Evolutionary conservation across 1,284 basidiomycete species (phyloP).

Genomic region (Naganishia liquefaciens): DNA sequence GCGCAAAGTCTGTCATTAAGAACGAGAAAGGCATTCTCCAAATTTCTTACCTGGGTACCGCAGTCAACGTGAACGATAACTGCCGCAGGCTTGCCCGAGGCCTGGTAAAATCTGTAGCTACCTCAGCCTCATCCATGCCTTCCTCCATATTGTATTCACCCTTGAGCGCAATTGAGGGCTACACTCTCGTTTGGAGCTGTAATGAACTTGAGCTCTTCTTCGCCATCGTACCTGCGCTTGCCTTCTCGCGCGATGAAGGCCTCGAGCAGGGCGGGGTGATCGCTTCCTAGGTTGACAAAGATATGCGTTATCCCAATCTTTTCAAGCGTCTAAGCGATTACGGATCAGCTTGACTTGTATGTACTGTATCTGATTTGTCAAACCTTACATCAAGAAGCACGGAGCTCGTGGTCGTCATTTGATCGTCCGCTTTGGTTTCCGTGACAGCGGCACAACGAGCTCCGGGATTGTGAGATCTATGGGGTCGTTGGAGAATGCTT

Average conservation of each 20-base stretch:
- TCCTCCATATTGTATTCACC: neutral
- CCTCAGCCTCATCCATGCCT: neutral
- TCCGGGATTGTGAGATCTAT: neutral
- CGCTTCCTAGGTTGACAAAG: slow-evolving; percentile 74
- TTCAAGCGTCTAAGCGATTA: slow-evolving; percentile 55
- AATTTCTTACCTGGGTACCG: slow-evolving; percentile 62
- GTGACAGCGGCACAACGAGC: neutral
- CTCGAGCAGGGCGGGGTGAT: slow-evolving; percentile 69
- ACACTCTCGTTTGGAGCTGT: slow-evolving; percentile 76
- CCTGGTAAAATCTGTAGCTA: slow-evolving; percentile 60
- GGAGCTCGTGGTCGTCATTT: slow-evolving; percentile 8
- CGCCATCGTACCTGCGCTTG: slow-evolving; percentile 2
- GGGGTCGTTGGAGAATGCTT: too few species aligned
- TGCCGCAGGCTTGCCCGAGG: slow-evolving; percentile 65
- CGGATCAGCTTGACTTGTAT: neutral
- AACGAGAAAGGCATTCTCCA: neutral
- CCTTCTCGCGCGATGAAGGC: slow-evolving; percentile 58
- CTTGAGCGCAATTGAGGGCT: slow-evolving; percentile 68
- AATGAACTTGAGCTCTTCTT: slow-evolving; percentile 56
- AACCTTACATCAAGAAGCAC: slow-evolving; percentile 17
- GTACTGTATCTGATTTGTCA: neutral
- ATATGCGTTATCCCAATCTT: slow-evolving; percentile 67
- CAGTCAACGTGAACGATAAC: slow-evolving; percentile 73
- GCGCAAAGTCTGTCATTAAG: neutral
- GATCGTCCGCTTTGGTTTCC: neutral